These are phyloP conservation scores for Thermothelomyces thermophilus DNA, from an alignment of 2,329 filamentous ascomycete genomes.

Conservation along the genomic window DNA sequence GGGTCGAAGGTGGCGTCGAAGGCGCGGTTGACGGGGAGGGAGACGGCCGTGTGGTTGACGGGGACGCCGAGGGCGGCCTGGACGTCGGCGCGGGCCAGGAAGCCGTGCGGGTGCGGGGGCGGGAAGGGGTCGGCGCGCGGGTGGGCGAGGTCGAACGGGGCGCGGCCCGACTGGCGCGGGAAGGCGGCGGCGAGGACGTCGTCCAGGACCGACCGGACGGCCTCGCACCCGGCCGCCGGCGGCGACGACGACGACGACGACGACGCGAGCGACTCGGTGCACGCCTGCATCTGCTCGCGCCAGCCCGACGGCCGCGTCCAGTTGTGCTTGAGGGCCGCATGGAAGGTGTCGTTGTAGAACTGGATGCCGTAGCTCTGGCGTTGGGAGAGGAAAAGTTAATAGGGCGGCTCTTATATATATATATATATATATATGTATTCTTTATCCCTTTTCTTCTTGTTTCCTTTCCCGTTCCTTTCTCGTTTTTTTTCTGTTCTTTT, in stretches of 20 bases:
- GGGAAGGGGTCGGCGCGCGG: background rate
- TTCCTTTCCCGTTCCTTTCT: no score
- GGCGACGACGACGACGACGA: no score
- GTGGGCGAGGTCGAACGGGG: background rate
- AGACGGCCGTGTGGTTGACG: slow-evolving; percentile 1
- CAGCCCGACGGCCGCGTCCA: background rate
- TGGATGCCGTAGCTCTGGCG: slow-evolving; percentile 1
- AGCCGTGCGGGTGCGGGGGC: background rate
- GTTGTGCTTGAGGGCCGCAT: slow-evolving; percentile 1
- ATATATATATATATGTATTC: no score
- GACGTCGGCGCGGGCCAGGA: background rate
- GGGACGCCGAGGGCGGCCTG: slow-evolving; percentile 3
- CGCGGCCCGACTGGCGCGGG: background rate
- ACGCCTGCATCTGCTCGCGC: background rate
- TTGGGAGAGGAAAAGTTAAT: no score
- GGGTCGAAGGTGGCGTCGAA: background rate
- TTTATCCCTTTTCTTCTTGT: no score
- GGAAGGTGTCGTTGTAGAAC: background rate
- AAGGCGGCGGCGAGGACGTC: background rate
- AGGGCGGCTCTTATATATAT: background rate
- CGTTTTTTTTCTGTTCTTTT: no score
- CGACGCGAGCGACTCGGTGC: no score
- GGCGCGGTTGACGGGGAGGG: background rate
- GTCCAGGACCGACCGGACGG: background rate
- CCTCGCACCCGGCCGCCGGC: background rate